Evolutionary conservation across 2,329 filamentous ascomycete genomes (phyloP).

Genomic region (Phaeosphaeriaceae sp.): DNA sequence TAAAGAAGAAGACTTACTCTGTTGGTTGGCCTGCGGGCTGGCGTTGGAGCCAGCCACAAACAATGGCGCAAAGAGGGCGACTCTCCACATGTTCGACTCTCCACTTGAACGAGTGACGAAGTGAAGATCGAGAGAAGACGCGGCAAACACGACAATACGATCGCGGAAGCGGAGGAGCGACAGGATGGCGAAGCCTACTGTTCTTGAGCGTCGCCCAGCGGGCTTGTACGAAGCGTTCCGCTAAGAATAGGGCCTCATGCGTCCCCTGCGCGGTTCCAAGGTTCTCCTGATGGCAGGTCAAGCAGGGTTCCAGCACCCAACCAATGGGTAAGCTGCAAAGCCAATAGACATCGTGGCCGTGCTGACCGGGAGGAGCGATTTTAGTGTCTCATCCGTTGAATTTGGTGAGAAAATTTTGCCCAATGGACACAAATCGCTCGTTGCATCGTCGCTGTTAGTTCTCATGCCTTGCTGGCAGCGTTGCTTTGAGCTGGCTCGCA

Average conservation of each 20-base stretch:
- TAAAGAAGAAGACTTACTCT: conserved; percentile 23
- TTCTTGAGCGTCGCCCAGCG: neutral
- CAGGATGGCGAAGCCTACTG: conserved; percentile 13
- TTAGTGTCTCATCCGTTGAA: neutral
- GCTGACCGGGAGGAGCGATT: neutral
- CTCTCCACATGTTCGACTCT: conserved; percentile 29
- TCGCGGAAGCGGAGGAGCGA: conserved; percentile 7
- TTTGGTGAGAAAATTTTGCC: neutral
- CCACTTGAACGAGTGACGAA: conserved; percentile 31
- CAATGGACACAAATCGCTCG: neutral
- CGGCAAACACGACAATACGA: conserved; percentile 8
- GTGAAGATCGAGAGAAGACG: conserved; percentile 21
- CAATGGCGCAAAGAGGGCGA: conserved; percentile 24
- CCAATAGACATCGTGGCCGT: neutral
- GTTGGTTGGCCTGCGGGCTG: conserved; percentile 12
- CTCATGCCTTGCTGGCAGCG: neutral
- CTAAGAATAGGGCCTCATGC: conserved; percentile 33
- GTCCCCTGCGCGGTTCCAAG: conserved; percentile 29
- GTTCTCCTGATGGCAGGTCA: conserved; percentile 23
- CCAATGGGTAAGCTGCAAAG: conserved; percentile 23
- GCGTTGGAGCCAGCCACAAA: conserved; percentile 22
- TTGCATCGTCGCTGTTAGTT: neutral
- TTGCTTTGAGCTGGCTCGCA: neutral
- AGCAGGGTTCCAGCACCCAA: conserved; percentile 15
- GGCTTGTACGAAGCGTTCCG: conserved; percentile 11